Base-by-base conservation (phyloP, 2,329 filamentous ascomycete species). In the Reticulascus tulasneorum region DNA sequence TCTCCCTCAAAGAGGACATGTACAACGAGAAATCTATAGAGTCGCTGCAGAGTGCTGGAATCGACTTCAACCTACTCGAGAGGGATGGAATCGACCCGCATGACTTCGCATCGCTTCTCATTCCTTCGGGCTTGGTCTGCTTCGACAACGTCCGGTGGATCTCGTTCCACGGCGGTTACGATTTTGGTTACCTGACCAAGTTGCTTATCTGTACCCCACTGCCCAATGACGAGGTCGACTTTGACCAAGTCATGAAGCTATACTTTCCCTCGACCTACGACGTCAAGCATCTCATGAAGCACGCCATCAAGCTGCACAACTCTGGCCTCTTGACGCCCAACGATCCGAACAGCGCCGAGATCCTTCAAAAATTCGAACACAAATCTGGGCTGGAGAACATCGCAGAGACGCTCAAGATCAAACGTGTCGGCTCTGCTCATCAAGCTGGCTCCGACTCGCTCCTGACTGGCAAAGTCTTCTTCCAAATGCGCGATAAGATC, bases 101-200 rank as follows among this genome's bases (percentile, higher is more conserved):
- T 44, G 83, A 89, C 35, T 98, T 98, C 55, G 93, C 90, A 5
- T 79, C 90, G 2, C 72, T 95, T 19, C 74, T 98, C 44, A 94
- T 94, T 38, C 90, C 86, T 31, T 97, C 93, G 2, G 93, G 93
- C 8, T 75, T 98, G 29, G 88, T 94, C 10, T 84, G 93, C 52
- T 80, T 86, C 47, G 82, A 93, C 24, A 82, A 94, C 39, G 86
- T 96, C 37, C 84, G 88, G 58, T 98, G 93, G 93, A 86, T 98
- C 46, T 94, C 88, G 5, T 97, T 97, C 65, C 93, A 98, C 60
- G 93, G 88, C 19, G 93, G 91, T 42, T 98, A 98, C 63, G 93
- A 98, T 66, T 97, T 98, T 63, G 93, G 90, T 31, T 97, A 97
- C 55, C 72, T 98, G 29, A 90, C 94, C 55, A 98, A 98, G 66